phyloP scores from a whole-genome alignment of 2,329 filamentous ascomycete species.

The Pyricularia sp. region DNA sequence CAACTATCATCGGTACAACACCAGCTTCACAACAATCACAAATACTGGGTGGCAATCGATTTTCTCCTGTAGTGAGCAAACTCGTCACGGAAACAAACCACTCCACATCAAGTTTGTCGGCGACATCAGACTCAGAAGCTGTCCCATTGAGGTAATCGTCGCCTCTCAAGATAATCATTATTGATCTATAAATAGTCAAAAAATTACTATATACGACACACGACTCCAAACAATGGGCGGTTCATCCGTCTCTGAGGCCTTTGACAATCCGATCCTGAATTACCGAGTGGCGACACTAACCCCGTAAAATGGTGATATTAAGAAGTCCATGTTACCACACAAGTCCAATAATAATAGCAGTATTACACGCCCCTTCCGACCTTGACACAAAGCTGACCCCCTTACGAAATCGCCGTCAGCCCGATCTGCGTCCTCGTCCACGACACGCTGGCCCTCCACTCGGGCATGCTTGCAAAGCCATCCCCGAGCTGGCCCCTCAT shows the following conservation, averaged over 20 bases:
- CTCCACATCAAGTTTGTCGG: neutral
- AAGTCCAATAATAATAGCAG: neutral
- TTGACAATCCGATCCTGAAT: neutral
- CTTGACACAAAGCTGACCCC: neutral
- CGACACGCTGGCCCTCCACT: slow-evolving; percentile 2
- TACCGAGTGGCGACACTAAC: neutral
- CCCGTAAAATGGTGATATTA: too few species aligned
- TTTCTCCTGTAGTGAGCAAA: neutral
- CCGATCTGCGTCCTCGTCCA: slow-evolving; percentile 3
- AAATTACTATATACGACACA: neutral
- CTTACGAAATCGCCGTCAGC: neutral
- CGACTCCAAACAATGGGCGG: too few species aligned
- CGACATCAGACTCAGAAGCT: neutral
- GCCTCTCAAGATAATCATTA: neutral
- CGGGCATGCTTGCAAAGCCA: slow-evolving; percentile 2
- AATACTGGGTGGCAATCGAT: neutral
- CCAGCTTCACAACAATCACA: neutral
- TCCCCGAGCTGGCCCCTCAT: slow-evolving; percentile 4
- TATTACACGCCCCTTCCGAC: too few species aligned
- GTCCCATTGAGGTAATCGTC: neutral
- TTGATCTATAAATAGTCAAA: neutral
- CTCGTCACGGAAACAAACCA: neutral
- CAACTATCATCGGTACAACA: neutral
- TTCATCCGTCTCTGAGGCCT: neutral
- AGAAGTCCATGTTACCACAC: neutral